phyloP scores from a whole-genome alignment of 1,284 basidiomycete species.

The Rhodotorula sp. region DNA sequence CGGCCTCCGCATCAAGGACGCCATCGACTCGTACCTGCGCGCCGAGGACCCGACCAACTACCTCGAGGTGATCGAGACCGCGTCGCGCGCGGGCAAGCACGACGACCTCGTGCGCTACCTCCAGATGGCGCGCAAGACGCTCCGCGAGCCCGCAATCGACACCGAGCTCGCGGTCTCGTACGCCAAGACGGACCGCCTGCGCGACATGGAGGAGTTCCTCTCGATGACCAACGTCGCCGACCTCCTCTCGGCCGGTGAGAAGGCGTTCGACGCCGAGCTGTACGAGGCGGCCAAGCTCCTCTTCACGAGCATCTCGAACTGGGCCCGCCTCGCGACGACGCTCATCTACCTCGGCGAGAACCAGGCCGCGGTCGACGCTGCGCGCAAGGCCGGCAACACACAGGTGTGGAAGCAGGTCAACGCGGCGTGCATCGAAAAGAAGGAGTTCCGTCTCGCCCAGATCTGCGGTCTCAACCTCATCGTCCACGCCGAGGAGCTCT shows the following conservation, averaged over 20 bases:
- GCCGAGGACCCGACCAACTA: constrained; percentile 96
- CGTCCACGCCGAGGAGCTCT: constrained; percentile 76
- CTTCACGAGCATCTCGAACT: constrained; percentile 97
- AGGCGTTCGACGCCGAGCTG: constrained; percentile 97
- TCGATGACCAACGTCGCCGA: constrained; percentile 99
- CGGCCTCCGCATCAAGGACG: constrained; percentile 96
- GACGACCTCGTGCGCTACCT: constrained; percentile 97
- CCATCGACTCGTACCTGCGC: constrained; percentile 99
- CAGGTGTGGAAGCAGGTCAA: constrained; percentile 99
- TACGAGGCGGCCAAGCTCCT: constrained; percentile 96
- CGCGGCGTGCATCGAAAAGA: constrained; percentile 95
- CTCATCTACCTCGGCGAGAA: constrained; percentile 98
- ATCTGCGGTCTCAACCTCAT: constrained; percentile 88
- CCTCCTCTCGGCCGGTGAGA: constrained; percentile 71
- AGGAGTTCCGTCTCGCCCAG: constrained; percentile 95
- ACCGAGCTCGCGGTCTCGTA: constrained; percentile 96
- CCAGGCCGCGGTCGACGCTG: constrained; percentile 96
- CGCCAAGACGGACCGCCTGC: constrained; percentile 92
- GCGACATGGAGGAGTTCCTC: constrained; percentile 99
- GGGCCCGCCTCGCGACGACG: constrained; percentile 96
- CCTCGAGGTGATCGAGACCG: constrained; percentile 93
- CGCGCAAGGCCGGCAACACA: constrained; percentile 97
- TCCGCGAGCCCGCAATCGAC: constrained; percentile 97
- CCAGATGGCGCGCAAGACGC: constrained; percentile 98
- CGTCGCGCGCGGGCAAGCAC: constrained; percentile 93